phyloP scores from a whole-genome alignment of 2,329 filamentous ascomycete genomes.

The Xylaria sp. region DNA sequence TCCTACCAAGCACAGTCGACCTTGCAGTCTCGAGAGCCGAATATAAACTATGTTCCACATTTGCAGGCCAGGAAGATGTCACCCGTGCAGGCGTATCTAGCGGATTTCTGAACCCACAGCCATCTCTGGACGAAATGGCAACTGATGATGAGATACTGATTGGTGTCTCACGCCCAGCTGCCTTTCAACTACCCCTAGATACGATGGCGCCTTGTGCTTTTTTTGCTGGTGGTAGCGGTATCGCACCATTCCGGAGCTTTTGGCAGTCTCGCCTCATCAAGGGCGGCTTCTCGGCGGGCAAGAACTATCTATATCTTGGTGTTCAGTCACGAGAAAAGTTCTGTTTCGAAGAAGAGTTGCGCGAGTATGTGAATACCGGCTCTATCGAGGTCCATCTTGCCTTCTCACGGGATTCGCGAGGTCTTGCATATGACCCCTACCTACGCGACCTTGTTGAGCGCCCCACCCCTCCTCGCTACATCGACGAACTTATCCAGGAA shows the following conservation, averaged over 20 bases:
- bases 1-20: constrained; percentile 62
- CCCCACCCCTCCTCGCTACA: constrained; percentile 61
- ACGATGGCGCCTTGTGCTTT: constrained; percentile 61
- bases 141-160: constrained; percentile 60
- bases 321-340: constrained; percentile 64
- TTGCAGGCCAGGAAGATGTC: constrained; percentile 49
- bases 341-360: constrained; percentile 60
- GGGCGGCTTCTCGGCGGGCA: constrained; percentile 39
- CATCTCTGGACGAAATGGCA: constrained; percentile 51
- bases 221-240: constrained; percentile 64
- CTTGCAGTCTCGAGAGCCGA: constrained; percentile 63
- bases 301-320: constrained; percentile 58
- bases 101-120: constrained; percentile 63
- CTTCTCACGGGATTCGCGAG: constrained; percentile 61
- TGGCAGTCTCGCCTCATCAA: constrained; percentile 57
- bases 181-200: constrained; percentile 63
- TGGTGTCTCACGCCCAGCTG: constrained; percentile 61
- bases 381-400: constrained; percentile 63
- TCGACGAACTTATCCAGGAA: constrained; percentile 62
- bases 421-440: constrained; percentile 57
- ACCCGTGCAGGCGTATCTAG: constrained; percentile 60
- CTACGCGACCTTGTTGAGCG: constrained; percentile 59
- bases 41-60: constrained; percentile 58
- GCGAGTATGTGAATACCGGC: constrained; percentile 57
- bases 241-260: constrained; percentile 64